Evolutionary conservation across 257 asterid genomes (phyloP).

Genomic region (Solanum etuberosum): DNA sequence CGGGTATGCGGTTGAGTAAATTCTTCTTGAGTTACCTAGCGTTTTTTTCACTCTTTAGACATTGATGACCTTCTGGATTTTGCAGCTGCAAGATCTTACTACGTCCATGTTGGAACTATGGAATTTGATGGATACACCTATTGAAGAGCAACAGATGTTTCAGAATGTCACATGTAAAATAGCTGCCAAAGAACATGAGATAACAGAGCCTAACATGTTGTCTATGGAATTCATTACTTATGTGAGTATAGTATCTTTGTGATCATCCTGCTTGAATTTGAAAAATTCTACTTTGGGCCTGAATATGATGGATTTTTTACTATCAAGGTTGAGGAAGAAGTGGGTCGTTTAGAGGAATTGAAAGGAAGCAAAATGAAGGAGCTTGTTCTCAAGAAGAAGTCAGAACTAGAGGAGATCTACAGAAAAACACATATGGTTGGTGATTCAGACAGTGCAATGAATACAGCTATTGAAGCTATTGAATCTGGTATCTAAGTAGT

Average conservation of each 20-base stretch:
- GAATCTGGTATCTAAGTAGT: constrained; percentile 57
- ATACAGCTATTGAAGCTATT: constrained; percentile 55
- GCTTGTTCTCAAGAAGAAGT: constrained; percentile 88
- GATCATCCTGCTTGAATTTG: neutral
- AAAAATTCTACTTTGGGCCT: neutral
- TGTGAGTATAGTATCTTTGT: constrained; percentile 31
- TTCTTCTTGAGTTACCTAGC: neutral
- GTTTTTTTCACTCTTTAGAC: neutral
- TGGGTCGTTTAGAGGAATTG: constrained; percentile 74
- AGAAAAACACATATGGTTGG: constrained; percentile 71
- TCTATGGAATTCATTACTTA: constrained; percentile 49
- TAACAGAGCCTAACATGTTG: constrained; percentile 77
- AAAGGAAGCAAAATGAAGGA: constrained; percentile 93
- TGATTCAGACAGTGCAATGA: constrained; percentile 47
- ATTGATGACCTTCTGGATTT: constrained; percentile 5
- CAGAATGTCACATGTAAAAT: constrained; percentile 82
- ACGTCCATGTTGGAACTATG: constrained; percentile 84
- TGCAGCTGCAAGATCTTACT: constrained; percentile 86
- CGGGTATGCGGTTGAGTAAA: constrained; percentile 34
- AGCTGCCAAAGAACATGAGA: constrained; percentile 91
- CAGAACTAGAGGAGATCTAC: constrained; percentile 78
- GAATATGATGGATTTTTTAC: neutral
- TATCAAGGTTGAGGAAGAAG: constrained; percentile 77
- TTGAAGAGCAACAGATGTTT: constrained; percentile 75
- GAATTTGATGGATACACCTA: constrained; percentile 98